phyloP scores from a whole-genome alignment of 306 rosid genomes.

The Malus sieversii region DNA sequence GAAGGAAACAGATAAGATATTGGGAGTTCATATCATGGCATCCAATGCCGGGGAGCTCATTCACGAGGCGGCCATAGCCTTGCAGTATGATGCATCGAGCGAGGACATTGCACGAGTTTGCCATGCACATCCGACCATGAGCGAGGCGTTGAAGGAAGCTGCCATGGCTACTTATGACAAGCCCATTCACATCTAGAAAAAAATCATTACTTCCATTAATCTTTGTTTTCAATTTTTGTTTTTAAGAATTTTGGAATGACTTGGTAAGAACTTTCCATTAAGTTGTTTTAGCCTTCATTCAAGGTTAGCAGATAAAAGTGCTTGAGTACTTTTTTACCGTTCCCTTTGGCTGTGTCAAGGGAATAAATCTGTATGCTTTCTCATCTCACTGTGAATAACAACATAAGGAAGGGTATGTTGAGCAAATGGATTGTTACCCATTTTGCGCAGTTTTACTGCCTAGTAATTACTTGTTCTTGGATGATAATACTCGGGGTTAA shows the following conservation, averaged over 20 bases:
- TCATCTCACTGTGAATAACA: constrained; percentile 38
- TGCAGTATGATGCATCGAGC: constrained; percentile 85
- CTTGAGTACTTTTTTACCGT: constrained; percentile 17
- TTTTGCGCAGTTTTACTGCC: neutral
- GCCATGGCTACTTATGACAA: constrained; percentile 99
- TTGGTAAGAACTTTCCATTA: constrained; percentile 33
- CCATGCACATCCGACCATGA: constrained; percentile 99
- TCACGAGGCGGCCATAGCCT: constrained; percentile 85
- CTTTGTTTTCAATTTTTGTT: constrained; percentile 36
- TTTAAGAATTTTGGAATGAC: constrained; percentile 38
- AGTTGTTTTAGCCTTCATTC: constrained; percentile 27
- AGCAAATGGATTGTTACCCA: neutral
- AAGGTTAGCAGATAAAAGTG: constrained; percentile 32
- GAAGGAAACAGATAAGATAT: constrained; percentile 87
- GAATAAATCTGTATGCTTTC: constrained; percentile 32
- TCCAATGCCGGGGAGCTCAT: constrained; percentile 97
- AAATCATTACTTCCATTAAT: constrained; percentile 10
- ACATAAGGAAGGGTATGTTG: constrained; percentile 18
- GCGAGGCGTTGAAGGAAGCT: constrained; percentile 98
- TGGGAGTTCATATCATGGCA: constrained; percentile 98
- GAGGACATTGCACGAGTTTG: constrained; percentile 98
- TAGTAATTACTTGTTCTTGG: neutral
- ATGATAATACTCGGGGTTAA: neutral
- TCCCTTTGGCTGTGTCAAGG: constrained; percentile 23
- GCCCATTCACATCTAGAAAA: constrained; percentile 80